Conservation (phyloP, 306 rosid genomes). For the Vigna reflexopilosa region DNA sequence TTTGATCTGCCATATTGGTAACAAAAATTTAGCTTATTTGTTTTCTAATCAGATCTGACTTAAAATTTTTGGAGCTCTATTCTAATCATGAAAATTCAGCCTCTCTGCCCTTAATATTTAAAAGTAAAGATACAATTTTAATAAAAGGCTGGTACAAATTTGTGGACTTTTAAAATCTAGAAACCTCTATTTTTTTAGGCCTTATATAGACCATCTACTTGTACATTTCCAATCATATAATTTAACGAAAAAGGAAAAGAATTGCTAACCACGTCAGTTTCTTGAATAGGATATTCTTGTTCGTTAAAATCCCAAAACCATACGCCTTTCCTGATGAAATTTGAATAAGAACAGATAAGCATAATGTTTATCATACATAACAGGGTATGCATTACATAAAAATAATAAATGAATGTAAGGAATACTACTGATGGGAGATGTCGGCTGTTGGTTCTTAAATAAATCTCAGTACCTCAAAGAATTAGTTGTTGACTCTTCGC, state of each 20-base stretch:
- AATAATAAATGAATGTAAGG: not conserved
- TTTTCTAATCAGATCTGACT: slow-evolving; percentile 26
- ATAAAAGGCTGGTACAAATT: too few relatives aligned
- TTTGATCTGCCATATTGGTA: slow-evolving; percentile 56
- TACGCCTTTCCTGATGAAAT: slow-evolving; percentile 57
- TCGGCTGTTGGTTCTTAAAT: not conserved
- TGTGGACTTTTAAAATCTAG: too few relatives aligned
- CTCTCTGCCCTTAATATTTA: too few relatives aligned
- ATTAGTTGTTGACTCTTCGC: not conserved
- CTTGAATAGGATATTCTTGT: slow-evolving; percentile 50
- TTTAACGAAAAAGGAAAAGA: slow-evolving; percentile 31
- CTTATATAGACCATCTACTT: too few relatives aligned
- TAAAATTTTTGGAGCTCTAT: too few relatives aligned
- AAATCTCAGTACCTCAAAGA: not conserved
- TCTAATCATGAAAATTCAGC: too few relatives aligned
- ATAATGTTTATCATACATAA: slow-evolving; percentile 16
- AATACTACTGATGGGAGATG: not conserved
- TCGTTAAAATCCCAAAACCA: slow-evolving; percentile 73
- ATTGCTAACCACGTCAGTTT: slow-evolving; percentile 61
- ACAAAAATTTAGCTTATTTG: slow-evolving; percentile 36
- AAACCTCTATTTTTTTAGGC: too few relatives aligned
- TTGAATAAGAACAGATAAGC: not conserved
- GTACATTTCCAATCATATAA: slow-evolving; percentile 23
- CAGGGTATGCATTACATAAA: not conserved
- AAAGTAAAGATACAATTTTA: too few relatives aligned